Conservation (phyloP, 805 yeast species). For the Saccharomycopsis vini region DNA sequence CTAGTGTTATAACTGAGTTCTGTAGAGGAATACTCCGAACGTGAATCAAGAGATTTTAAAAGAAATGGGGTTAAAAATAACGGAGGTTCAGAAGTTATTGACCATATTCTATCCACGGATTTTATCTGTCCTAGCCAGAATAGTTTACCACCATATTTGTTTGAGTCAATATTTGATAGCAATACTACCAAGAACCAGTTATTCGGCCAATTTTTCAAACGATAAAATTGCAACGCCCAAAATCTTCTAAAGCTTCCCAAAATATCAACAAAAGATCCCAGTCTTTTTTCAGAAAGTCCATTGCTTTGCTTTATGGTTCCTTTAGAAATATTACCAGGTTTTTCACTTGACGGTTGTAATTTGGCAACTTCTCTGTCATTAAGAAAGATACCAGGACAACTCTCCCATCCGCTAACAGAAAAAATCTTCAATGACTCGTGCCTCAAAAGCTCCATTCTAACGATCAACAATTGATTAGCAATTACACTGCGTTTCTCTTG, state of each 20-base stretch:
- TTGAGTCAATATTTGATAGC: conserved; percentile 2
- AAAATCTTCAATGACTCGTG: conserved; percentile 19
- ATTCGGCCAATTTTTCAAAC: conserved; percentile 16
- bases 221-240: conserved; percentile 18
- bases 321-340: too few relatives aligned
- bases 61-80: background rate
- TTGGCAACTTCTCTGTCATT: conserved; percentile 8
- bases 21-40: too few relatives aligned
- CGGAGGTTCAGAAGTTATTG: background rate
- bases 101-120: conserved; percentile 13
- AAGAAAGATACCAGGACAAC: conserved; percentile 12
- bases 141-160: background rate
- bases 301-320: background rate
- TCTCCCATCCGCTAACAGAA: conserved; percentile 16
- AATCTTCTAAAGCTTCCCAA: conserved; percentile 2
- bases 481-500: conserved; percentile 8
- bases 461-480: conserved; percentile 12
- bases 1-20: conserved; percentile 7
- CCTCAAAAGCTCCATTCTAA: conserved; percentile 16
- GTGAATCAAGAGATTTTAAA: background rate
- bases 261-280: background rate
- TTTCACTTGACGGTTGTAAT: background rate
- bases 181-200: conserved; percentile 18
- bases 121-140: conserved; percentile 17
- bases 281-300: background rate